Conservation (phyloP, 2,329 filamentous ascomycete species). For the Dactylella cylindrospora region DNA sequence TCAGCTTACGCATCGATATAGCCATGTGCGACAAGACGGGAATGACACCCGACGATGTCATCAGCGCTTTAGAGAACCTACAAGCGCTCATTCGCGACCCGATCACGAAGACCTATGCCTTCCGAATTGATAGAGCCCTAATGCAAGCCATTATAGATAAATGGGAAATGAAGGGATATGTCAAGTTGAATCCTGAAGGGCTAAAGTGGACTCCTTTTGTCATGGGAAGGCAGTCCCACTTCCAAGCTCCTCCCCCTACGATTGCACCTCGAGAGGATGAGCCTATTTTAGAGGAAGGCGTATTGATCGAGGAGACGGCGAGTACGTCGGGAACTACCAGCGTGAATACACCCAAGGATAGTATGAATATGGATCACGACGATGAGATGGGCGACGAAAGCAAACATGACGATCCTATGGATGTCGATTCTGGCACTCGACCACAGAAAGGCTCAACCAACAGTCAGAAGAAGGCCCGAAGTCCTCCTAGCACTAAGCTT, state of each 20-base stretch:
- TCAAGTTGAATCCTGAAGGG: constrained; percentile 75
- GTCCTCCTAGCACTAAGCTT: constrained; percentile 18
- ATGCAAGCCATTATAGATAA: constrained; percentile 85
- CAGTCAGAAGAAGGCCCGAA: constrained; percentile 14
- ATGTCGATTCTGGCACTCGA: constrained; percentile 30
- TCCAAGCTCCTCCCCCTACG: constrained; percentile 78
- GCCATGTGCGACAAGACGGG: constrained; percentile 84
- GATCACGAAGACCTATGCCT: constrained; percentile 81
- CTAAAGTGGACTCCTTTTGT: constrained; percentile 96
- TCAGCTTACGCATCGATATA: constrained; percentile 56
- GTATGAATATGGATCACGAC: constrained; percentile 26
- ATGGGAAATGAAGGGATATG: constrained; percentile 85
- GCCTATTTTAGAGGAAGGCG: constrained; percentile 50
- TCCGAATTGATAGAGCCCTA: constrained; percentile 81
- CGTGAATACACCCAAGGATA: constrained; percentile 38
- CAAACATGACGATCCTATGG: constrained; percentile 37
- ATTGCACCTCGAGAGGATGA: constrained; percentile 84
- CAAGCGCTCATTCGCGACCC: constrained; percentile 88
- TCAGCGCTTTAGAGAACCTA: constrained; percentile 86
- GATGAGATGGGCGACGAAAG: constrained; percentile 21
- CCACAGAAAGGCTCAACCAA: constrained; percentile 1
- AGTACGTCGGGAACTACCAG: constrained; percentile 46
- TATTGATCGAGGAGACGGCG: constrained; percentile 55
- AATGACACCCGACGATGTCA: constrained; percentile 93
- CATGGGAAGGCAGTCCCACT: constrained; percentile 70